Percentiles rank a stretch among this genome's conserved stretches.
phyloP scores from a whole-genome alignment of 2,329 filamentous ascomycete species.

The Penicillium verrucosum region DNA sequence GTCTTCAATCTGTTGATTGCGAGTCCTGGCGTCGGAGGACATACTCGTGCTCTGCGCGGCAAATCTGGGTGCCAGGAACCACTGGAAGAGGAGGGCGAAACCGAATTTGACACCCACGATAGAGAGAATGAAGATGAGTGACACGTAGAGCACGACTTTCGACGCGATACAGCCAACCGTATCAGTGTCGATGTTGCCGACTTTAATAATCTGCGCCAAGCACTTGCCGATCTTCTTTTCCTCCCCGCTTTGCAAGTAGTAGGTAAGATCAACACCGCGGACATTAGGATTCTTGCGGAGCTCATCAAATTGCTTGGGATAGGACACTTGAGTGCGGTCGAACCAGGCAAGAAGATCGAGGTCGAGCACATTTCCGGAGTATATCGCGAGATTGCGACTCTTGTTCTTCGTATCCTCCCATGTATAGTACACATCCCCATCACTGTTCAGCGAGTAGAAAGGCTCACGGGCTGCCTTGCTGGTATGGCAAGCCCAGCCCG shows the following conservation, averaged over 20 bases:
- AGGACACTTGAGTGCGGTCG: slow-evolving; percentile 72
- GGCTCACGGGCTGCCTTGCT: slow-evolving; percentile 62
- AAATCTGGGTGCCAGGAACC: slow-evolving; percentile 88
- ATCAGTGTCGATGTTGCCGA: slow-evolving; percentile 92
- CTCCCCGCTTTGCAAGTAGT: slow-evolving; percentile 71
- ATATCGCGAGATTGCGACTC: slow-evolving; percentile 87
- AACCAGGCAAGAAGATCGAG: slow-evolving; percentile 87
- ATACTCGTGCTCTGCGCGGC: slow-evolving; percentile 83
- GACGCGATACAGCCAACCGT: slow-evolving; percentile 97
- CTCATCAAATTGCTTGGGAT: slow-evolving; percentile 74
- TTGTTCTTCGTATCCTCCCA: slow-evolving; percentile 92
- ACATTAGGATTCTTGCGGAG: slow-evolving; percentile 69
- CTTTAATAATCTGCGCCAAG: slow-evolving; percentile 89
- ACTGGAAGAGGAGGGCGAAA: slow-evolving; percentile 89
- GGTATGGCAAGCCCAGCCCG: slow-evolving; percentile 88
- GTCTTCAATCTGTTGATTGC: slow-evolving; percentile 91
- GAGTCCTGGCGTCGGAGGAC: slow-evolving; percentile 73
- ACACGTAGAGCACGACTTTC: slow-evolving; percentile 92
- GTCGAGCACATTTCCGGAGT: slow-evolving; percentile 90
- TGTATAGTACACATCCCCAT: slow-evolving; percentile 90
- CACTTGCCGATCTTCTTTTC: slow-evolving; percentile 85
- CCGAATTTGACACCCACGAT: slow-evolving; percentile 83
- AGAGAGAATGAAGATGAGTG: slow-evolving; percentile 83
- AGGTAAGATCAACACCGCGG: slow-evolving; percentile 82
- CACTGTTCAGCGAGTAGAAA: slow-evolving; percentile 69